Evolutionary conservation across 1,139 yeast genomes (phyloP).

Genomic region (Lodderomyces orthopsilosis): DNA sequence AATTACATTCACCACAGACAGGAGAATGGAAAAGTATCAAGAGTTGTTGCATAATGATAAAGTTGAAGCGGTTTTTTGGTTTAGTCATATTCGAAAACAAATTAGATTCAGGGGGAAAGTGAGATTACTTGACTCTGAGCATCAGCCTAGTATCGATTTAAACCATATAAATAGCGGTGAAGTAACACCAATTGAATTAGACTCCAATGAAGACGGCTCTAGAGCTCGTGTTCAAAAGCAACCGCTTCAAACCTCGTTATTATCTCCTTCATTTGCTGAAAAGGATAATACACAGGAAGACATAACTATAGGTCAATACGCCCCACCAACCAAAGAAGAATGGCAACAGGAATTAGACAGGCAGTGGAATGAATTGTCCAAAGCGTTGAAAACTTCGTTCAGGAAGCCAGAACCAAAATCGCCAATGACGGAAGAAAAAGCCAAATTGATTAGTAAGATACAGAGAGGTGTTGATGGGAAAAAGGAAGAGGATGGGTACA

Average conservation of each 20-base stretch:
- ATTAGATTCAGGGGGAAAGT: conserved; percentile 71
- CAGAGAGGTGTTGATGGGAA: conserved; percentile 83
- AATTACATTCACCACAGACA: conserved; percentile 69
- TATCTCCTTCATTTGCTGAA: conserved; percentile 25
- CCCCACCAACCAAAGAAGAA: conserved; percentile 58
- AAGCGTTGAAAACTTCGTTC: conserved; percentile 59
- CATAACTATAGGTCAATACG: conserved; percentile 9
- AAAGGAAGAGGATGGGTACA: conserved; percentile 62
- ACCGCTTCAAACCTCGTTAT: conserved; percentile 24
- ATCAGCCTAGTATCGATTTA: conserved; percentile 34
- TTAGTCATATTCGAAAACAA: conserved; percentile 59
- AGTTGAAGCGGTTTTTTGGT: conserved; percentile 78
- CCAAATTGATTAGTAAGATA: conserved; percentile 63
- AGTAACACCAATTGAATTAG: conserved; percentile 3
- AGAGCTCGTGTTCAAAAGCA: conserved; percentile 7
- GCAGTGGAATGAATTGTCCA: conserved; percentile 61
- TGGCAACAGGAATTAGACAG: conserved; percentile 63
- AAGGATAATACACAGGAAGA: conserved; percentile 9
- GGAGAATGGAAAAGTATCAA: conserved; percentile 59
- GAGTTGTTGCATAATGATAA: conserved; percentile 51
- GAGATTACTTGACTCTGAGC: conserved; percentile 37
- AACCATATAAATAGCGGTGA: conserved; percentile 14
- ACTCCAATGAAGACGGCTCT: conserved; percentile 17
- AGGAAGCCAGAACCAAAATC: conserved; percentile 72
- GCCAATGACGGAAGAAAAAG: conserved; percentile 53